Evolutionary conservation across 1,139 yeast species (phyloP).

Genomic region (Yamadazyma mexicana): DNA sequence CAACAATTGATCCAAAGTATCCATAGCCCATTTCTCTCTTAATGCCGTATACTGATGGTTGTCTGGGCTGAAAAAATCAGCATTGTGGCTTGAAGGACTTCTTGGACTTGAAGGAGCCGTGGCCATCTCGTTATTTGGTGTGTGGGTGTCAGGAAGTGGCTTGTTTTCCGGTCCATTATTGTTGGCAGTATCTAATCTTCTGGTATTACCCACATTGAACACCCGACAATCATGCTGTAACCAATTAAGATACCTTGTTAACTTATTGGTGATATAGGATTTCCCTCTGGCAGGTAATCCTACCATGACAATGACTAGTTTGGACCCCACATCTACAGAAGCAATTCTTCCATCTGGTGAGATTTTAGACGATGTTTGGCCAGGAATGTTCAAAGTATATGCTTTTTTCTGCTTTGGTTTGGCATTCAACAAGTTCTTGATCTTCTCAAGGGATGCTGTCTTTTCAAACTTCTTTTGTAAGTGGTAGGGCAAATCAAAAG

Average conservation of each 20-base stretch:
- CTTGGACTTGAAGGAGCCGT: constrained; percentile 15
- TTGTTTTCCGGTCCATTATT: constrained; percentile 69
- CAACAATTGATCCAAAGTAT: constrained; percentile 79
- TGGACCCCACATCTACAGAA: constrained; percentile 70
- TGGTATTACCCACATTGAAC: constrained; percentile 91
- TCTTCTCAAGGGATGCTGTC: constrained; percentile 43
- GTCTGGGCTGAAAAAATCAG: constrained; percentile 84
- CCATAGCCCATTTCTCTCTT: constrained; percentile 96
- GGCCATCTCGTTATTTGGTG: constrained; percentile 31
- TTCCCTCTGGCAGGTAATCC: constrained; percentile 94
- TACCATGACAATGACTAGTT: constrained; percentile 90
- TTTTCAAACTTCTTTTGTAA: constrained; percentile 38
- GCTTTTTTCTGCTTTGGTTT: constrained; percentile 52
- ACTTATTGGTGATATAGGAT: constrained; percentile 86
- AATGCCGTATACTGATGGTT: constrained; percentile 64
- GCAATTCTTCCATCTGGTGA: constrained; percentile 85
- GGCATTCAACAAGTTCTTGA: constrained; percentile 37
- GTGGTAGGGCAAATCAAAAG: constrained; percentile 27
- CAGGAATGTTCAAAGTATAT: constrained; percentile 89
- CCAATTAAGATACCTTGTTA: constrained; percentile 88
- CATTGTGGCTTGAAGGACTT: constrained; percentile 50
- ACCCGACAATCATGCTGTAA: constrained; percentile 86
- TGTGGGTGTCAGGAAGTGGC: constrained; percentile 66
- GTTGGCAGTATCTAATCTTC: constrained; percentile 65
- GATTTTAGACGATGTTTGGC: constrained; percentile 79